phyloP scores from a whole-genome alignment of 2,329 filamentous ascomycete genomes.

The Paramyrothecium roridum region DNA sequence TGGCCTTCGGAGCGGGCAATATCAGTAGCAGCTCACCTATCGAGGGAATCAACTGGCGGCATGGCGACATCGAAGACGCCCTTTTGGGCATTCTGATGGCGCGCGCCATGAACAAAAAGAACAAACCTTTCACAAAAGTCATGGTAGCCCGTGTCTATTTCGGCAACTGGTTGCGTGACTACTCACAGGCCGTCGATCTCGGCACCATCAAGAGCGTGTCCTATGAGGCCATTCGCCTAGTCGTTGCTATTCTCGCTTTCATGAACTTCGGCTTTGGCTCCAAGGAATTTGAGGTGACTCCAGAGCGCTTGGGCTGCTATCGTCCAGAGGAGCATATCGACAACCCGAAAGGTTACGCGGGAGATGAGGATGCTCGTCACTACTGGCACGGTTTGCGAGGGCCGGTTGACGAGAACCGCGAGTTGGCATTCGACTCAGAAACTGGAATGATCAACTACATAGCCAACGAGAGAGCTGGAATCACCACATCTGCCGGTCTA shows the following conservation, averaged over 20 bases:
- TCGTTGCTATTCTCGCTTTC: slow-evolving; percentile 25
- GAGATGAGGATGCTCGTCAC: slow-evolving; percentile 66
- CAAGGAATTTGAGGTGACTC: slow-evolving; percentile 75
- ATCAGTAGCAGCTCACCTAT: slow-evolving; percentile 1
- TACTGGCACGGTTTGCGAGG: slow-evolving; percentile 1
- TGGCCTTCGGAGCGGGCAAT: slow-evolving; percentile 1
- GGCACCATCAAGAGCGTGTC: slow-evolving; percentile 25
- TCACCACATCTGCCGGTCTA: slow-evolving; percentile 83
- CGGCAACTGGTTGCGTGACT: slow-evolving; percentile 58
- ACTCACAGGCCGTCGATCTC: slow-evolving; percentile 74
- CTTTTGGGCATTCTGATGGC: neutral
- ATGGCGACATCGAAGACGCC: slow-evolving; percentile 1
- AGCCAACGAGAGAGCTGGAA: slow-evolving; percentile 68
- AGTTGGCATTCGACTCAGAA: slow-evolving; percentile 64
- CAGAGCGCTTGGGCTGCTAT: slow-evolving; percentile 73
- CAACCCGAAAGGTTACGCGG: slow-evolving; percentile 76
- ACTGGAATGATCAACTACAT: slow-evolving; percentile 98
- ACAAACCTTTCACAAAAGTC: neutral
- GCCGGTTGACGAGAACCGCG: slow-evolving; percentile 60
- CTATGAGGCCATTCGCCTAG: slow-evolving; percentile 21
- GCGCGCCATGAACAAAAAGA: neutral
- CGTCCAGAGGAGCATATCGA: slow-evolving; percentile 68
- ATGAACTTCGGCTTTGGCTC: slow-evolving; percentile 62
- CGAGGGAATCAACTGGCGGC: slow-evolving; percentile 1
- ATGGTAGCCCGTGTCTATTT: slow-evolving; percentile 22